Conservation (phyloP, 306 rosid species). For the Lathyrus tuberosus region DNA sequence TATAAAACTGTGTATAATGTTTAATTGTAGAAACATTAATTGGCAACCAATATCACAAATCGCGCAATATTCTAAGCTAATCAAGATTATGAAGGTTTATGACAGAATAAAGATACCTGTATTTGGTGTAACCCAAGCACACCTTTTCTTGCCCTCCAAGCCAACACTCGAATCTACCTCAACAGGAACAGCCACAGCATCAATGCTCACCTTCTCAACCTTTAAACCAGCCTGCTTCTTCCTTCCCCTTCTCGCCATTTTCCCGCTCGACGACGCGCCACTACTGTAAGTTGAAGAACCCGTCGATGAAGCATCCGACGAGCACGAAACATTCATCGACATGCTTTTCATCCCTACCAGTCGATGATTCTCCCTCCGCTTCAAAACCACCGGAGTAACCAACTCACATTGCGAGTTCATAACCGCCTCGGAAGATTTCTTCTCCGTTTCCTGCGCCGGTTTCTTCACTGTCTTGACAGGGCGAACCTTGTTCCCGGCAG, state of each 20-base stretch:
- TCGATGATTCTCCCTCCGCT: constrained; percentile 52
- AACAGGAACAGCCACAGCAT: constrained; percentile 37
- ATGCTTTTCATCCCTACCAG: constrained; percentile 47
- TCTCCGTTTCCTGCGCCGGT: constrained; percentile 50
- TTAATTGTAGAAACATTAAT: too few species aligned
- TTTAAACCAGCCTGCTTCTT: constrained; percentile 49
- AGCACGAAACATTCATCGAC: constrained; percentile 74
- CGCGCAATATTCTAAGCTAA: not conserved
- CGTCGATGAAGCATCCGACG: constrained; percentile 80
- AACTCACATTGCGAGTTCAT: constrained; percentile 45
- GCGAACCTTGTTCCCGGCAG: constrained; percentile 64
- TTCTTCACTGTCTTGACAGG: constrained; percentile 55
- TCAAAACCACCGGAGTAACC: constrained; percentile 40
- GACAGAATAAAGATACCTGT: constrained; percentile 52
- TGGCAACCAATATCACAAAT: constrained; percentile 15
- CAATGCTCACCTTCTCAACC: constrained; percentile 45
- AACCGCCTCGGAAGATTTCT: constrained; percentile 38
- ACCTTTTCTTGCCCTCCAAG: constrained; percentile 73
- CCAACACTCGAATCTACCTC: constrained; percentile 49
- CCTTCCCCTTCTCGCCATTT: constrained; percentile 49
- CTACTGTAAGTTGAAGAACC: constrained; percentile 70
- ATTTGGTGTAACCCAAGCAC: constrained; percentile 78
- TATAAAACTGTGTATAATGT: too few species aligned
- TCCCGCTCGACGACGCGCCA: constrained; percentile 63
- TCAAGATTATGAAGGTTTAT: not conserved